Conservation (phyloP, 176 grass and related monocot species). For the Bonia amplexicaulis region DNA sequence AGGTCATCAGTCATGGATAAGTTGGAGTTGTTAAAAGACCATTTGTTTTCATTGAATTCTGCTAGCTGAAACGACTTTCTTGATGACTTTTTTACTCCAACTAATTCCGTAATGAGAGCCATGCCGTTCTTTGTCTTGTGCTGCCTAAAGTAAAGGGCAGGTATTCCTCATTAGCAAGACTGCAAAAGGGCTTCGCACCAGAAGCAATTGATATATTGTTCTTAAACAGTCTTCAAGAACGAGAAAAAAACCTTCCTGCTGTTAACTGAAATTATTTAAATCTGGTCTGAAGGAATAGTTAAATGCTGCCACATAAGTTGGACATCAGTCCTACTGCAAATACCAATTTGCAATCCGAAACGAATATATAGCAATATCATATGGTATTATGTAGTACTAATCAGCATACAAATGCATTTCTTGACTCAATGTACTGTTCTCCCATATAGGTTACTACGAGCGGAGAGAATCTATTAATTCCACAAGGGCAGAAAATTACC, state of each 20-base stretch:
- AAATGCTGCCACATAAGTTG: not conserved
- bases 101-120: conserved; percentile 35
- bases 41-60: conserved; percentile 62
- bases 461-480: not conserved
- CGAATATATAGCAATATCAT: not conserved
- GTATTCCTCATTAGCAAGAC: not conserved
- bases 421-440: not conserved
- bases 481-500: conserved; percentile 33
- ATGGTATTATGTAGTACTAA: not conserved
- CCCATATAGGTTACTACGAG: not conserved
- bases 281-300: not conserved
- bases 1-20: conserved; percentile 45
- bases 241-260: not conserved
- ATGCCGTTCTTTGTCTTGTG: conserved; percentile 30
- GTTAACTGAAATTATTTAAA: not conserved
- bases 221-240: not conserved
- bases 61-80: conserved; percentile 46
- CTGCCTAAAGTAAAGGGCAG: conserved; percentile 22
- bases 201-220: not conserved
- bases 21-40: conserved; percentile 51
- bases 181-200: not conserved
- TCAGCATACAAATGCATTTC: not conserved
- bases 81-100: conserved; percentile 46
- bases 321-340: not conserved
- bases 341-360: not conserved